Conservation (phyloP, 805 yeast genomes). For the Suhomyces kilbournensis region DNA sequence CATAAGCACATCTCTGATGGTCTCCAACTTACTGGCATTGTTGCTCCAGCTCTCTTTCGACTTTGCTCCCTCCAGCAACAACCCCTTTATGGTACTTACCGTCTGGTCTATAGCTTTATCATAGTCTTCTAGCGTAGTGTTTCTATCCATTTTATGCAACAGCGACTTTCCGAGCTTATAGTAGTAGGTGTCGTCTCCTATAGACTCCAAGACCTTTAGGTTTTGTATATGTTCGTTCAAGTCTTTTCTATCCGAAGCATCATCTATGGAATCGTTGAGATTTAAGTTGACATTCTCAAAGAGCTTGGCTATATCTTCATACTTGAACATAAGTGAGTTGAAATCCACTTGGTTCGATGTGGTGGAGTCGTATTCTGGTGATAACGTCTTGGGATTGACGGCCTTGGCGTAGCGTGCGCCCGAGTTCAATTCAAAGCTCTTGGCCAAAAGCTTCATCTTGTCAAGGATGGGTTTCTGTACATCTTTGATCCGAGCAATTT, state of each 20-base stretch:
- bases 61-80: slow-evolving; percentile 29
- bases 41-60: slow-evolving; percentile 34
- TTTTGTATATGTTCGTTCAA: slow-evolving; percentile 21
- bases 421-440: slow-evolving; percentile 13
- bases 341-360: slow-evolving; percentile 10
- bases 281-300: slow-evolving; percentile 17
- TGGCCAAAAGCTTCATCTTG: slow-evolving; percentile 26
- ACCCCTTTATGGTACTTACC: slow-evolving; percentile 22
- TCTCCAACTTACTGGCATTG: slow-evolving; percentile 32
- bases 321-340: slow-evolving; percentile 15
- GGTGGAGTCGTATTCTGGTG: background rate
- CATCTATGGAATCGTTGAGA: background rate
- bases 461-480: slow-evolving; percentile 36
- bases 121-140: slow-evolving; percentile 26
- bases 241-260: slow-evolving; percentile 11
- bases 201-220: slow-evolving; percentile 17
- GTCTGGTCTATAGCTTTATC: slow-evolving; percentile 27
- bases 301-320: slow-evolving; percentile 17
- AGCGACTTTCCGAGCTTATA: slow-evolving; percentile 23
- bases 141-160: slow-evolving; percentile 16
- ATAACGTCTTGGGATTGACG: slow-evolving; percentile 1
- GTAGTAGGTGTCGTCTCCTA: slow-evolving; percentile 19
- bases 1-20: slow-evolving; percentile 20
- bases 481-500: slow-evolving; percentile 23
- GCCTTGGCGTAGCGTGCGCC: slow-evolving; percentile 2